Evolutionary conservation across 495 filamentous ascomycete genomes (phyloP), one percentile per base, ranked within the genome.

Genomic region (Aspergillus bridgeri): DNA sequence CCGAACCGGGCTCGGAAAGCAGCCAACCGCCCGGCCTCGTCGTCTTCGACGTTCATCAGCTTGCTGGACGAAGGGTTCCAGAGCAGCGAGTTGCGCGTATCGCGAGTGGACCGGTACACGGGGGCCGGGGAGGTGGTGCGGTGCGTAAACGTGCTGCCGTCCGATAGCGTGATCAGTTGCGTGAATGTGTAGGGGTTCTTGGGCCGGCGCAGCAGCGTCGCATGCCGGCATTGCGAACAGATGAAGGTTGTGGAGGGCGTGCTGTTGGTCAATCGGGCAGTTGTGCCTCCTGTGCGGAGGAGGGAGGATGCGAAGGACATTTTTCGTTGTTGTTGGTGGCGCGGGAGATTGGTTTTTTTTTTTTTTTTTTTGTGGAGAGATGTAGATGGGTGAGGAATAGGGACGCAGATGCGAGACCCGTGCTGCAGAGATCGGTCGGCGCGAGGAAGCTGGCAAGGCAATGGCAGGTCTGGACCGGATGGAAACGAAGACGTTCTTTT

Each of bases 121-220:
- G 90, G 88, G 15, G 75, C 61, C 3, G 94, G 94, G 8, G 87
- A 91, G 13, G 93, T 95, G 7, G 95, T 96, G 66, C 95, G 92
- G 57, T 89, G 82, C 13, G 88, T 85, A 82, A 85, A 97, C 54
- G 91, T 89, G 65, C 81, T 86, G 55, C 94, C 94, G 80, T 98
- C 94, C n/a, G 86, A 87, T 60, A 96, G 87, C 54, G 92, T 93
- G 53, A 98, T 82, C 29, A 98, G 86, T 75, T 98, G 94, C 20
- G 94, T 96, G 83, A 96, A 96, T 63, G 87, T 90, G 83, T 97
- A 97, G 29, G 94, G 94, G 5, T 92, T 87, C 65, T 89, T 86
- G 17, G 90, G 90, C 3, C 95, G 92, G 33, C 81, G 84, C 67
- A 98, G 83, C 58, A 96, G 89, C n/a, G 88, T 89, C 22, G 94